Base-by-base conservation (phyloP, 805 yeast species). In the Wickerhamomyces pijperi region DNA sequence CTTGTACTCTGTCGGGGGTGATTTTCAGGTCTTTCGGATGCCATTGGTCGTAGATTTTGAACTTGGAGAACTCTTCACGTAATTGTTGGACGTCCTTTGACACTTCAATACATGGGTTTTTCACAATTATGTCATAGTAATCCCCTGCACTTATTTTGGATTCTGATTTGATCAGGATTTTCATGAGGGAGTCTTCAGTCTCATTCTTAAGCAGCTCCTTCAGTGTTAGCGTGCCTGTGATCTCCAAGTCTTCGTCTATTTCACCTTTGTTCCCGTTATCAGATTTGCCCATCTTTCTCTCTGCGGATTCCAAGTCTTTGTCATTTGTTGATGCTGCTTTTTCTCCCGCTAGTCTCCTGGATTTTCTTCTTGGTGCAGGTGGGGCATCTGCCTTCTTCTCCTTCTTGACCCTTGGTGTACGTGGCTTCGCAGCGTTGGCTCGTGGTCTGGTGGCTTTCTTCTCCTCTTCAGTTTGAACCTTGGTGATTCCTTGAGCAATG, bases 311-410 rank as follows among this genome's bases (percentile, higher is more conserved):
- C 3, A 47, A 39, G 17, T 60, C 66, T 6, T 70, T 63, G 37
- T 69, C 73, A 42, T 78, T 88, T 39, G 70, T 55, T 42, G 73
- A 66, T 2, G 76, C 23, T 7, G 23, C 6, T 7, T 7, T 12
- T 12, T 25, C 69, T 2, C 95, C 95, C 4, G 85, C 84, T 19
- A 88, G 52, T 46, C 97, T 66, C 37, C 86, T 67, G 0, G 96
- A 86, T 44, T 87, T 69, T 54, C 96, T 67, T 1, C 78, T 65
- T 0, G 95, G 94, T 21, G 37, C 38, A 19, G 52, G 35, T 20
- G 50, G 45, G 34, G 48, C 33, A n/a, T n/a, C n/a, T n/a, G n/a
- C n/a, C n/a, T n/a, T n/a, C n/a, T n/a, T n/a, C 46, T 50, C 46
- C 44, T 44, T 40, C 21, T 44, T 42, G 28, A 42, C 43, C 29